These are phyloP conservation scores for Leucosporidium creatinivorum DNA, from an alignment of 768 basidiomycete genomes.

Conservation along the genomic window DNA sequence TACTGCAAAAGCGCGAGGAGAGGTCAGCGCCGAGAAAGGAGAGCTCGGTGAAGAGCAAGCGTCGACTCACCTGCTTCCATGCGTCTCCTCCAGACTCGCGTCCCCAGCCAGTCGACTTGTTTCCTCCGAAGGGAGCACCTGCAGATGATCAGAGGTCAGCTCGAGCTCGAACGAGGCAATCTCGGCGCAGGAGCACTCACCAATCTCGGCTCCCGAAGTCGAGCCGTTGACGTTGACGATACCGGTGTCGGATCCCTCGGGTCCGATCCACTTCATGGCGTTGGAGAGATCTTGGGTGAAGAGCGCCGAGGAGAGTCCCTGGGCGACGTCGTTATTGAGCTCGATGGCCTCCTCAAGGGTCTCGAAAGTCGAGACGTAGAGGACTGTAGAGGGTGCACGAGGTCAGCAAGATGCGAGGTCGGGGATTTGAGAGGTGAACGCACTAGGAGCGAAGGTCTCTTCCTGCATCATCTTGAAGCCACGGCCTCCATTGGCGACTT, in stretches of 20 bases:
- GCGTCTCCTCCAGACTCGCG: slow-evolving; percentile 95
- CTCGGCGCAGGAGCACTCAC: slow-evolving; percentile 36
- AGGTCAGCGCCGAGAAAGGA: neutral
- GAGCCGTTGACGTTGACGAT: slow-evolving; percentile 60
- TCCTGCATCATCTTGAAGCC: slow-evolving; percentile 29
- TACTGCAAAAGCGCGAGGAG: slow-evolving; percentile 59
- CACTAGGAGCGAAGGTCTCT: slow-evolving; percentile 37
- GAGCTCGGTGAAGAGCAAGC: neutral
- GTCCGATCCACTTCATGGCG: slow-evolving; percentile 86
- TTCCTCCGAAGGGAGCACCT: slow-evolving; percentile 71
- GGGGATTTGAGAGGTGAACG: slow-evolving; percentile 33
- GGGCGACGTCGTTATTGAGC: slow-evolving; percentile 84
- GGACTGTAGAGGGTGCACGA: slow-evolving; percentile 81
- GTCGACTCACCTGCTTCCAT: slow-evolving; percentile 56
- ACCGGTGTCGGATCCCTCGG: slow-evolving; percentile 78
- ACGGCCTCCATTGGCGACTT: slow-evolving; percentile 34
- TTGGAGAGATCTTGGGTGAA: slow-evolving; percentile 79
- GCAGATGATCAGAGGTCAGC: too few relatives aligned
- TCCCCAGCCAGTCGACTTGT: slow-evolving; percentile 70
- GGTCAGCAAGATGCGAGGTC: slow-evolving; percentile 60
- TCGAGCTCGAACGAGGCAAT: too few relatives aligned
- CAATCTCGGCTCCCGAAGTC: slow-evolving; percentile 65
- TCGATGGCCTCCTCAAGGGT: slow-evolving; percentile 49
- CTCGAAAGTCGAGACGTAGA: slow-evolving; percentile 65
- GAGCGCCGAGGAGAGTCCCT: slow-evolving; percentile 82